phyloP scores from a whole-genome alignment of 768 basidiomycete genomes.

The Tubosaeta sp. region DNA sequence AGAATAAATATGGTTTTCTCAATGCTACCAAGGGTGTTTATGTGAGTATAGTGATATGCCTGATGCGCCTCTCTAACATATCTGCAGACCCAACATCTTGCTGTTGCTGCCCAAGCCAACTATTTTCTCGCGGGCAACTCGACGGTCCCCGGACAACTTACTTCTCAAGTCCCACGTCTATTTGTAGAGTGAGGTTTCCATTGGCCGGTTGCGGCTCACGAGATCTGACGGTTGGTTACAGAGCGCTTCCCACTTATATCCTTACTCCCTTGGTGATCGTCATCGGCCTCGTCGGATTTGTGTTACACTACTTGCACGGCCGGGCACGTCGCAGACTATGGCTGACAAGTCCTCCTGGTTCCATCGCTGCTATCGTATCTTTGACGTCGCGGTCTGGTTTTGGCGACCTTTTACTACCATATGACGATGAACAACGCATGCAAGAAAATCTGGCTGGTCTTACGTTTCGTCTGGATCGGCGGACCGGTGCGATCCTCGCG shows the following conservation, averaged over 20 bases:
- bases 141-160: constrained; percentile 37
- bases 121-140: constrained; percentile 48
- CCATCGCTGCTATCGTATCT: constrained; percentile 52
- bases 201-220: not conserved
- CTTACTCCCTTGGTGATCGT: constrained; percentile 47
- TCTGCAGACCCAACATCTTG: constrained; percentile 52
- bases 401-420: constrained; percentile 56
- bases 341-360: constrained; percentile 54
- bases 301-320: constrained; percentile 45
- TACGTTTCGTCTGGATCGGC: constrained; percentile 49
- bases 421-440: constrained; percentile 46
- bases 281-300: constrained; percentile 44
- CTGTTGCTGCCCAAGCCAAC: constrained; percentile 51
- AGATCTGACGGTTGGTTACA: constrained; percentile 21
- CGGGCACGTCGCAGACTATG: constrained; percentile 45
- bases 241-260: constrained; percentile 48
- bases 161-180: constrained; percentile 44
- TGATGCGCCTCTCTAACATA: not conserved
- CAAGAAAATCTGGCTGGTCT: constrained; percentile 47
- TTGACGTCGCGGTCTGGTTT: constrained; percentile 60
- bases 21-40: constrained; percentile 43
- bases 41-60: constrained; percentile 11
- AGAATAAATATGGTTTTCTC: constrained; percentile 46
- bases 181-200: constrained; percentile 49
- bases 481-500: constrained; percentile 60